Evolutionary conservation across 2,329 filamentous ascomycete species (phyloP), one percentile per base, ranked within the genome.

Genomic region (Aulographum hederae): DNA sequence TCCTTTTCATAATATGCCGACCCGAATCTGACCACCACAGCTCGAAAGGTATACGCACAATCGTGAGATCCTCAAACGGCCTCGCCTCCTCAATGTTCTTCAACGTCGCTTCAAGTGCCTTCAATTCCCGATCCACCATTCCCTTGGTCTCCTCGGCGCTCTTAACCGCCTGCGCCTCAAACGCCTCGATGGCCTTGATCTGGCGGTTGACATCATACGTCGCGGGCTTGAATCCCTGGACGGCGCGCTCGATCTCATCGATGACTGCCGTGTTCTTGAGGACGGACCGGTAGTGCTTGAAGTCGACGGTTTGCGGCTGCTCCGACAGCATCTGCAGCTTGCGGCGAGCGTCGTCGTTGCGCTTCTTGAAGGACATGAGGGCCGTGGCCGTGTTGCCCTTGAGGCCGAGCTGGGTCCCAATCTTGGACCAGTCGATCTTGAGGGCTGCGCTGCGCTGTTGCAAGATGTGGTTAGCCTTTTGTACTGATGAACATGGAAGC

Each of bases 371-470:
- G 44, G 81, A 72, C 58, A 86, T 78, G 39, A 98, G 82, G 39
- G 86, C 78, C 50, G 77, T 64, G 46, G 81, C 85, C 46, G 89
- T 98, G 66, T 84, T 80, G 58, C 89, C 89, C 60, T 81, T 81
- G 59, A 98, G 82, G 58, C 86, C 86, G 51, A 98, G 84, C 54
- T 86, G 91, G 63, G 71, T 73, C 62, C 78, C 78, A 53, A 98
- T 73, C 67, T 91, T 89, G 65, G 73, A 73, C 89, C 89, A 98
- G 76, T 98, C 89, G 70, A 98, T 73, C 74, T 95, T 98, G 63
- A 91, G 73, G 62, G 86, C 85, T 69, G 86, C 85, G 73, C 82
- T 93, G 72, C 84, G 79, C 86, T 95, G 59, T 58, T 41, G 27
- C 26, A 43, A 45, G 43, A 47, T 43, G 40, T 10, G 16, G 32